Percentiles rank a stretch among this genome's conserved stretches.
phyloP scores from a whole-genome alignment of 805 yeast genomes.

The Hanseniaspora occidentalis region DNA sequence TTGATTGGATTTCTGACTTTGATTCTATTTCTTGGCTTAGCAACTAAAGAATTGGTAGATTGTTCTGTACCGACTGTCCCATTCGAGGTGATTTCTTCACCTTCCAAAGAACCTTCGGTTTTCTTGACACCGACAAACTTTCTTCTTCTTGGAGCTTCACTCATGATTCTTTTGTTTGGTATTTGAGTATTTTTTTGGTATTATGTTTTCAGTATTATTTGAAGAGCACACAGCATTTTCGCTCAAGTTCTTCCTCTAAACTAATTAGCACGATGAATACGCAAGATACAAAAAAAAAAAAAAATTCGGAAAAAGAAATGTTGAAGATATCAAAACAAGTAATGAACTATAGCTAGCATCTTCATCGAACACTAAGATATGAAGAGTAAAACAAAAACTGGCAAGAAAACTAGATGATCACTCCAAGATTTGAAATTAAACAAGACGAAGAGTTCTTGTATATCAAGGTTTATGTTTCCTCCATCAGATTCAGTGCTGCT shows the following conservation, averaged over 20 bases:
- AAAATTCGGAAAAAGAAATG: not conserved
- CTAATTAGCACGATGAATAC: too few species aligned
- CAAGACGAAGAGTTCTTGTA: slow-evolving; percentile 67
- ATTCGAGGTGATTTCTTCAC: slow-evolving; percentile 19
- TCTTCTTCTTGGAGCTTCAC: slow-evolving; percentile 23
- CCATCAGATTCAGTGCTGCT: slow-evolving; percentile 58
- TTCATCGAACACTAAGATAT: too few species aligned
- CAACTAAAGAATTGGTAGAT: slow-evolving; percentile 12
- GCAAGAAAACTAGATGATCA: slow-evolving; percentile 42
- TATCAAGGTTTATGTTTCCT: slow-evolving; percentile 55
- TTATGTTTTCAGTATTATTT: too few species aligned
- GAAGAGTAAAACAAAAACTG: not conserved
- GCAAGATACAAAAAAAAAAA: not conserved
- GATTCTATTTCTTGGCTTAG: slow-evolving; percentile 19
- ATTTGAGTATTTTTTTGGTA: not conserved
- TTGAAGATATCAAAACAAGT: too few species aligned
- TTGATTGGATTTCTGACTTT: slow-evolving; percentile 53
- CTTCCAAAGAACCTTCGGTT: slow-evolving; percentile 11
- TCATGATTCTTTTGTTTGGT: not conserved
- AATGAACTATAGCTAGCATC: too few species aligned
- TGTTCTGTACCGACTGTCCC: slow-evolving; percentile 11
- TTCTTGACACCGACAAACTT: slow-evolving; percentile 49
- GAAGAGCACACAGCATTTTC: too few species aligned
- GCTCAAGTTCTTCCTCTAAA: too few species aligned
- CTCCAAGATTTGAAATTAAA: slow-evolving; percentile 65